Base-by-base conservation (phyloP, 345 rosid species). In the Mangifera indica region DNA sequence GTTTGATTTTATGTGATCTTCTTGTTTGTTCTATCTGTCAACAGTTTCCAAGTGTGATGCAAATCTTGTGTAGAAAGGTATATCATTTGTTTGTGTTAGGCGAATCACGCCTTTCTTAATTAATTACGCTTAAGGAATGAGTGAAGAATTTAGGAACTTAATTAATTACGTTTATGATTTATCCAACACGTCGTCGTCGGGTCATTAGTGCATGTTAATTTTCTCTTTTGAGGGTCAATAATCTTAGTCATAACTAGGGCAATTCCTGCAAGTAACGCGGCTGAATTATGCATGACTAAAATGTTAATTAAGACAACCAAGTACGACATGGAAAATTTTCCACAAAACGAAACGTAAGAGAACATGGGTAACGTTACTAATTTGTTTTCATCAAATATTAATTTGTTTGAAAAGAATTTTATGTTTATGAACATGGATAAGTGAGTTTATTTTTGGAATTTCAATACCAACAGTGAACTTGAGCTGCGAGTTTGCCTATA, bases 401-500 rank as follows among this genome's bases (percentile, higher is more conserved):
- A 34, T 34, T 34, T 2, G 37, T 34, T 34, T 34, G 4, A 34
- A 34, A 2, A 34, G 37, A 34, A 34, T 34, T 34, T 34, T 0
- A 34, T 34, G 37, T 34, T 59, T 68, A 60, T 77, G 20, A n/a
- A n/a, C n/a, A n/a, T n/a, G n/a, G n/a, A 37, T 70, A 77, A 72
- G 83, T 69, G 22, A 60, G 37, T 53, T 62, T n/a, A 37, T 7
- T 37, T 37, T 37, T 37, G 5, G 1, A 37, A 37, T 37, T 37
- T 5, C 42, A 3, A 15, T 49, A 49, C 15, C 18, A 3, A 49
- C 15, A 49, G n/a, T 49, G 53, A 15, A 46, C 9, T 32, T 57
- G 56, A 71, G 56, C 74, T 44, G 21, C 51, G 58, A 32, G 71
- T 48, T 72, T 70, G 18, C 77, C 69, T 84, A 89, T 84, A 83